Percentiles rank a stretch among this genome's conserved stretches.
Conservation (phyloP, 352 stramenopile species). For the Globisporangium spiculum region DNA sequence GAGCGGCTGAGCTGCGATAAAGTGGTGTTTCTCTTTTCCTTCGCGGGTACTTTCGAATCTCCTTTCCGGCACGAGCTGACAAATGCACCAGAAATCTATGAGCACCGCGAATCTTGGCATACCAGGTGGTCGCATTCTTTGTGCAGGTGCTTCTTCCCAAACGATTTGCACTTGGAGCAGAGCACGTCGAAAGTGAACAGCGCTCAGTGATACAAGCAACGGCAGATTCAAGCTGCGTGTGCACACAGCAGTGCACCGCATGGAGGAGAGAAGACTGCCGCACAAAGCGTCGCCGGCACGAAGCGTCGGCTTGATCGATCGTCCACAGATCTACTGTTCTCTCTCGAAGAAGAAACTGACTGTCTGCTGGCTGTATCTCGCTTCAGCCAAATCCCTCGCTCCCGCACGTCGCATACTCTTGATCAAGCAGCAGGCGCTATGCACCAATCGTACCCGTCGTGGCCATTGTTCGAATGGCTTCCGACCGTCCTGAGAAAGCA, state of each 20-base stretch:
- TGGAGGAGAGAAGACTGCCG: background rate
- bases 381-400: background rate
- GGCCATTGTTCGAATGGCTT: background rate
- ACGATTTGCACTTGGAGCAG: background rate
- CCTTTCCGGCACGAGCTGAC: background rate
- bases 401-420: slow-evolving; percentile 5
- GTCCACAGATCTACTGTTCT: background rate
- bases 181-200: background rate
- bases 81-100: background rate
- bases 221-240: background rate
- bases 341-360: background rate
- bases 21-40: too few relatives aligned
- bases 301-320: slow-evolving; percentile 2
- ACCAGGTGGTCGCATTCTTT: background rate
- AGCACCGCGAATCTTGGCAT: background rate
- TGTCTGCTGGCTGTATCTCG: background rate
- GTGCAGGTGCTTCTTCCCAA: background rate
- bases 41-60: slow-evolving; percentile 7
- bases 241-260: background rate
- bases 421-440: background rate
- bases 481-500: background rate
- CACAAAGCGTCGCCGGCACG: background rate
- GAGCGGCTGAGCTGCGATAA: too few relatives aligned
- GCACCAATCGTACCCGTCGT: background rate
- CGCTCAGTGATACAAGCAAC: too few relatives aligned